Conservation (phyloP, 1,284 basidiomycete species). For the Irpex rosettiformis region DNA sequence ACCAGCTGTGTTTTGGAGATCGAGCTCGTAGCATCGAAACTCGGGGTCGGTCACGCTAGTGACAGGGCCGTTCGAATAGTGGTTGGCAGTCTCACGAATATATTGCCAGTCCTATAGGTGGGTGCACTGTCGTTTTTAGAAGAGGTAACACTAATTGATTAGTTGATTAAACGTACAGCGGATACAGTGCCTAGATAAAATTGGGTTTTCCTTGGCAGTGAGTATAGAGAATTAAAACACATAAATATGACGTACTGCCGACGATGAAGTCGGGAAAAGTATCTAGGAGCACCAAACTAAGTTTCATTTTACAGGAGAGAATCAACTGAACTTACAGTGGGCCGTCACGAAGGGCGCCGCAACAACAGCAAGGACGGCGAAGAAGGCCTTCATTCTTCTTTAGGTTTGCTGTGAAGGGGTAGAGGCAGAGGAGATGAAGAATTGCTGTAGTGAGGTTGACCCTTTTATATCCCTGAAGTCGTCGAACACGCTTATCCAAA, state of each 20-base stretch:
- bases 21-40: constrained; percentile 45
- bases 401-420: background rate
- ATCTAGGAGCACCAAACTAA: constrained; percentile 19
- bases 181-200: background rate
- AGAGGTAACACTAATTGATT: background rate
- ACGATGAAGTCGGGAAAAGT: constrained; percentile 27
- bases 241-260: constrained; percentile 1
- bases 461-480: constrained; percentile 1
- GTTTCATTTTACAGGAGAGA: background rate
- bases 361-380: constrained; percentile 20
- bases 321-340: constrained; percentile 18
- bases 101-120: constrained; percentile 34
- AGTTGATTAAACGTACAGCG: background rate
- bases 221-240: background rate
- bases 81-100: constrained; percentile 42
- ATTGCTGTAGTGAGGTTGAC: background rate
- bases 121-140: background rate
- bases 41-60: constrained; percentile 40
- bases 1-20: constrained; percentile 31
- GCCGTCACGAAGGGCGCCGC: constrained; percentile 20
- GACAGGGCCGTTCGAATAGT: constrained; percentile 39
- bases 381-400: constrained; percentile 21
- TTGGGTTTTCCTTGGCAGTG: background rate
- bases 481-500: too few relatives aligned
- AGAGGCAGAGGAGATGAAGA: background rate